Evolutionary conservation across 2,329 filamentous ascomycete species (phyloP).

Genomic region (Lachnellula suecica): DNA sequence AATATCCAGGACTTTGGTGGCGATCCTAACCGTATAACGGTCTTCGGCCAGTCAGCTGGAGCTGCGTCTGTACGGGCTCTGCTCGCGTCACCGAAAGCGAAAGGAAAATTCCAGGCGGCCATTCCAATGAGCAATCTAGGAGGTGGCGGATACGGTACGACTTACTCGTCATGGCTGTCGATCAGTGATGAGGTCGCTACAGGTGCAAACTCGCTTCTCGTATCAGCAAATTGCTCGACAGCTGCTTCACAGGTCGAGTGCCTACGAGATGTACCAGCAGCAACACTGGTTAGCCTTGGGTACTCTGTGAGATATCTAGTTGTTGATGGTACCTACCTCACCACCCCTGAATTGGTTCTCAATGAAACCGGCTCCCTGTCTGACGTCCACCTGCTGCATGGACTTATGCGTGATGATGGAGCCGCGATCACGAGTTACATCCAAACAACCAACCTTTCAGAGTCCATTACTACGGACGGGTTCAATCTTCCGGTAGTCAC

Average conservation of each 20-base stretch:
- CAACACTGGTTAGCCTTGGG: conserved; percentile 4
- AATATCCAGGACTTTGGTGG: conserved; percentile 37
- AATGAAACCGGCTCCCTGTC: conserved; percentile 12
- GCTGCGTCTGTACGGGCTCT: conserved; percentile 30
- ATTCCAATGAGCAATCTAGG: conserved; percentile 24
- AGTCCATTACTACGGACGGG: conserved; percentile 7
- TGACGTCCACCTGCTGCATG: conserved; percentile 30
- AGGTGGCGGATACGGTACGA: conserved; percentile 21
- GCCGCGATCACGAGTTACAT: conserved; percentile 26
- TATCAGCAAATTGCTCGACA: conserved; percentile 16
- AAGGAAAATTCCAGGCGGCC: conserved; percentile 21
- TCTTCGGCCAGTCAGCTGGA: conserved; percentile 48
- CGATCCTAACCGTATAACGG: conserved; percentile 33
- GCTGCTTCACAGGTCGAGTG: conserved; percentile 21
- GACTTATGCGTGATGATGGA: conserved; percentile 34
- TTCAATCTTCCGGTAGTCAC: conserved; percentile 14
- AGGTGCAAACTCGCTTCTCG: conserved; percentile 15
- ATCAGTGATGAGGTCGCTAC: conserved; percentile 14
- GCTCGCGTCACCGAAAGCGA: conserved; percentile 23
- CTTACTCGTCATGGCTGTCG: conserved; percentile 20
- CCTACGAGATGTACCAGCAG: conserved; percentile 15
- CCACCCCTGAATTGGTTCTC: conserved; percentile 13
- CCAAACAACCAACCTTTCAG: conserved; percentile 16
- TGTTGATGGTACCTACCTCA: conserved; percentile 31
- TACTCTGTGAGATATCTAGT: conserved; percentile 21